These are phyloP conservation scores for Camelina neglecta DNA, from an alignment of 345 rosid species.

Conservation along the genomic window DNA sequence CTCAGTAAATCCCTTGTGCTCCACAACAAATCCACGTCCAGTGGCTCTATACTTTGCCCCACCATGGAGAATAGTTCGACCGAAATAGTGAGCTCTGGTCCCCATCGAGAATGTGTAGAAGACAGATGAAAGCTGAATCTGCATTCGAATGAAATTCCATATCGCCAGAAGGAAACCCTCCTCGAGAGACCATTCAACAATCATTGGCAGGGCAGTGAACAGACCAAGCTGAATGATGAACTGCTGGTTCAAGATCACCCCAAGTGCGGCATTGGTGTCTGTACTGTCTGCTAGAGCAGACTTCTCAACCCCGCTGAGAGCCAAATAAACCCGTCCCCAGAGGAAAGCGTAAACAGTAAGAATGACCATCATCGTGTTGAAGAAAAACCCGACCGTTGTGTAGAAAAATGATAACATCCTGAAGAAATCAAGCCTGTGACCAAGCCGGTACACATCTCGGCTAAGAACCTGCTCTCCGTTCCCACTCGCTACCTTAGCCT, in stretches of 20 bases:
- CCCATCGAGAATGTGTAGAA: conserved; percentile 92
- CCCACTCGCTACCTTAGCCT: conserved; percentile 93
- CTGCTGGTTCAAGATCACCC: conserved; percentile 82
- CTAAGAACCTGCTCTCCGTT: conserved; percentile 94
- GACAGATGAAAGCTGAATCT: conserved; percentile 76
- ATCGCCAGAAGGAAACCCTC: conserved; percentile 81
- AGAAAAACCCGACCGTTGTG: conserved; percentile 77
- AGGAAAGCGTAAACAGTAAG: conserved; percentile 73
- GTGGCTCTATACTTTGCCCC: conserved; percentile 94
- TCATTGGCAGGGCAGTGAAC: conserved; percentile 87
- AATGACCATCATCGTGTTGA: conserved; percentile 74
- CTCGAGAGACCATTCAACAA: conserved; percentile 83
- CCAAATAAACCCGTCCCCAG: conserved; percentile 89
- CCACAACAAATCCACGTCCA: conserved; percentile 92
- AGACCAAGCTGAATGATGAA: conserved; percentile 80
- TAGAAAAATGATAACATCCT: conserved; percentile 84
- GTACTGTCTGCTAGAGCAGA: conserved; percentile 48
- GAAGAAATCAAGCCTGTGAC: conserved; percentile 88
- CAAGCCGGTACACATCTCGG: conserved; percentile 85
- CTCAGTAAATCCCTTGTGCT: conserved; percentile 81
- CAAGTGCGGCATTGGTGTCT: conserved; percentile 62
- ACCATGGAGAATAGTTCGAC: conserved; percentile 91
- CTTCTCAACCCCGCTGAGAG: conserved; percentile 79
- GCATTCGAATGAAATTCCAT: conserved; percentile 91
- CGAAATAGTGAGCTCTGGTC: conserved; percentile 80